Base-by-base conservation (phyloP, 2,329 filamentous ascomycete species). In the Microdochium paspali region DNA sequence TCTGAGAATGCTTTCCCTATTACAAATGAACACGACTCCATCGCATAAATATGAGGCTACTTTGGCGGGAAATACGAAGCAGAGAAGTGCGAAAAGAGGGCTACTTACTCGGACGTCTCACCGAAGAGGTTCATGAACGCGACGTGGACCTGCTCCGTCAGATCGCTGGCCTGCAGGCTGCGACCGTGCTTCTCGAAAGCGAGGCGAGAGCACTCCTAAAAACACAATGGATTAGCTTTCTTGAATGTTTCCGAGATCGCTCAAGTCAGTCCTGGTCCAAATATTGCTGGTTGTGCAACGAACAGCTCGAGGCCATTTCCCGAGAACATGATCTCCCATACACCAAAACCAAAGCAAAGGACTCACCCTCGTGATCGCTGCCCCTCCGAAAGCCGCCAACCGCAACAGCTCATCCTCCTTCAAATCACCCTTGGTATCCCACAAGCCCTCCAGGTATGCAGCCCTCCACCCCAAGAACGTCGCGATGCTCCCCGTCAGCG, bases 391-490 rank as follows among this genome's bases (percentile, higher is more conserved):
- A 1, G 88, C 91, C 15, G 84, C 88, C 53, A 95, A 68, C 24
- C 85, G 76, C 50, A 96, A 67, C 69, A 90, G 71, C 60, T 84
- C 80, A 46, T 74, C 69, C 40, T 70, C 64, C 55, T 69, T 67
- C 13, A 78, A 60, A 20, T 71, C 68, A 7, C 69, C 67, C 15
- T 71, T 66, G 50, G 79, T 74, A 9, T 80, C 82, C 91, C 91
- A 97, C 3, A 96, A 66, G 24, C 76, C 74, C 49, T 95, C 87
- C 47, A 89, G 72, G 65, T 98, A 98, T 21, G 89, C 89, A 62
- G 83, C 84, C 51, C 91, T 77, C 83, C 91, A 98, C 1, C 81
- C 90, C 53, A 97, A 67, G 55, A 98, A 81, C 3, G 93, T 97
- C 1, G 87, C 93, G 54, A 98, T 71, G 28, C 83, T 83, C 1